phyloP scores from a whole-genome alignment of 2,329 filamentous ascomycete genomes.

The Xylogone sp. region DNA sequence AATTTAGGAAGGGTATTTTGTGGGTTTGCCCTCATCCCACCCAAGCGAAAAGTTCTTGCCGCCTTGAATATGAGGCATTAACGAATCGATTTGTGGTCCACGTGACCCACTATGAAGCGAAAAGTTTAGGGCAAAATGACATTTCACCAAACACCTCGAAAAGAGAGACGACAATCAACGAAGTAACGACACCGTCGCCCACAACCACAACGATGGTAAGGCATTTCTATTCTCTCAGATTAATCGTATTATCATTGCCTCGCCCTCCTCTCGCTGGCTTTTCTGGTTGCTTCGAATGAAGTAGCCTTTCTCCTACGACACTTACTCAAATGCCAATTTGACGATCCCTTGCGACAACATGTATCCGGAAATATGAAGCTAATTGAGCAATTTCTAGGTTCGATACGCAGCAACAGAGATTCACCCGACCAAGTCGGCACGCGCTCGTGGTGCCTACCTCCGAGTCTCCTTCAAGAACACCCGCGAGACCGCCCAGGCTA shows the following conservation, averaged over 20 bases:
- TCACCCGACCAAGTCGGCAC: constrained; percentile 86
- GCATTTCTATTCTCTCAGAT: neutral
- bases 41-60: neutral
- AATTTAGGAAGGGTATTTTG: constrained; percentile 2
- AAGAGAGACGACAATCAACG: neutral
- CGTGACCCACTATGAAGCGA: neutral
- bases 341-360: neutral
- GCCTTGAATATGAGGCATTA: neutral
- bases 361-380: neutral
- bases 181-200: neutral
- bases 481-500: constrained; percentile 97
- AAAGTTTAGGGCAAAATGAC: neutral
- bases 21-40: neutral
- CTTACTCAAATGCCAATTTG: too few relatives aligned
- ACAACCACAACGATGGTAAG: neutral
- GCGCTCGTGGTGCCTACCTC: constrained; percentile 97
- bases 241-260: neutral
- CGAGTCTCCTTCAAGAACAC: constrained; percentile 99
- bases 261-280: neutral
- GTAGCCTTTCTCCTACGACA: neutral
- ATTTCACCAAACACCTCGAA: neutral
- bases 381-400: constrained; percentile 53
- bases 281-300: neutral
- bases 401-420: constrained; percentile 94
- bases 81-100: neutral